Evolutionary conservation across 108 stramenopile species (phyloP), one percentile per base, ranked within the genome.

Genomic region (Fragilaria crotonensis): DNA sequence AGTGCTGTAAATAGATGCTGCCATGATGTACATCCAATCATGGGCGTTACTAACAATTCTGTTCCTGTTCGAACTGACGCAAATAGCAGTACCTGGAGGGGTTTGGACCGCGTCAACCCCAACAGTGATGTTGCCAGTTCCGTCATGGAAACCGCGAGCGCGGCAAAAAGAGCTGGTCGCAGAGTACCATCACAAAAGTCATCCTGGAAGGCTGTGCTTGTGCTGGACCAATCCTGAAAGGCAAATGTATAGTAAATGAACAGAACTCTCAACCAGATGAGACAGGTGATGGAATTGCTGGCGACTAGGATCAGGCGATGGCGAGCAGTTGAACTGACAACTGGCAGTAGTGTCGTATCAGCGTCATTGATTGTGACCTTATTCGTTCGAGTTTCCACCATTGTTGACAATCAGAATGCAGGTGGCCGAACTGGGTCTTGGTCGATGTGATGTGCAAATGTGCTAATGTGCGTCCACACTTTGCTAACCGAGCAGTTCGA

Each of bases 21-120:
- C 54, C 59, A 52, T 1, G 51, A 41, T 4, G 36, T 45, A 55
- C 66, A 66, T 0, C 62, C 44, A 5, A 78, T 54, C 25, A 73
- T n/a, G 14, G 77, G 77, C 3, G 77, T 47, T 3, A 78, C 57
- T 2, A 70, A 30, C 2, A 54, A 29, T 53, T 78, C 77, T 7
- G 66, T 59, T n/a, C 68, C 68, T 14, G 49, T 31, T 25, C 77
- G 71, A 32, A 58, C 57, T 5, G 33, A 50, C 45, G 69, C 55
- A 60, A 78, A 73, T 11, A 78, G 45, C 2, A 70, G 7, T 1
- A 78, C 78, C 23, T 63, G 56, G 30, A 41, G 44, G 9, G 73
- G 66, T 4, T 63, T 55, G 14, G 70, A 65, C 1, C 62, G 47
- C 3, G 70, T 75, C n/a, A 65, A 48, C 20, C 68, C 78, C 11